These are phyloP conservation scores for Lumnitzera littorea DNA, from an alignment of 345 rosid genomes.

Conservation along the genomic window DNA sequence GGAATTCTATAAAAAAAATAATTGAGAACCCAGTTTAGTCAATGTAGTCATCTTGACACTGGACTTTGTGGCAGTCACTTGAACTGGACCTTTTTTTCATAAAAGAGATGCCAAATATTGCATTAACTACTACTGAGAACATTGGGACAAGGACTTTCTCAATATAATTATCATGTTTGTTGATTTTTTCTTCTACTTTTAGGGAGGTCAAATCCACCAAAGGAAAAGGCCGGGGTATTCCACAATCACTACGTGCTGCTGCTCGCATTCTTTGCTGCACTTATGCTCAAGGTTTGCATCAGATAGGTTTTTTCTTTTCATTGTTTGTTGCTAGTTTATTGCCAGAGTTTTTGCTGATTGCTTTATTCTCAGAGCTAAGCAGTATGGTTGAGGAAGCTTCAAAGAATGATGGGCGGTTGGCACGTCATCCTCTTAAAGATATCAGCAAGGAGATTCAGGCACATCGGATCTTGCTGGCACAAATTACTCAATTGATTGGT, in stretches of 20 bases:
- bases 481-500: constrained; percentile 31
- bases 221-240: constrained; percentile 80
- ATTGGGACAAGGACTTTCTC: no score
- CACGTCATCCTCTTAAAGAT: constrained; percentile 50
- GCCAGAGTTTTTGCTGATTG: not conserved
- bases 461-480: constrained; percentile 47
- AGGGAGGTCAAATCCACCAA: constrained; percentile 69
- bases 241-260: constrained; percentile 79
- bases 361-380: constrained; percentile 36
- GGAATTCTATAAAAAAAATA: no score
- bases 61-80: no score
- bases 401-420: constrained; percentile 71
- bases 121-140: no score
- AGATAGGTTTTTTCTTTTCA: constrained; percentile 6
- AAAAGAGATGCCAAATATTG: no score
- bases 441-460: constrained; percentile 48
- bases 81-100: no score
- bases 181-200: not conserved
- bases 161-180: no score
- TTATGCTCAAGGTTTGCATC: constrained; percentile 41
- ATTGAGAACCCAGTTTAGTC: no score
- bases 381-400: constrained; percentile 63
- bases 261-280: constrained; percentile 62
- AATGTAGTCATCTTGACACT: no score
- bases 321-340: not conserved